Evolutionary conservation across 2,329 filamentous ascomycete genomes (phyloP), one percentile per base, ranked within the genome.

Genomic region (Ascochyta pisi): DNA sequence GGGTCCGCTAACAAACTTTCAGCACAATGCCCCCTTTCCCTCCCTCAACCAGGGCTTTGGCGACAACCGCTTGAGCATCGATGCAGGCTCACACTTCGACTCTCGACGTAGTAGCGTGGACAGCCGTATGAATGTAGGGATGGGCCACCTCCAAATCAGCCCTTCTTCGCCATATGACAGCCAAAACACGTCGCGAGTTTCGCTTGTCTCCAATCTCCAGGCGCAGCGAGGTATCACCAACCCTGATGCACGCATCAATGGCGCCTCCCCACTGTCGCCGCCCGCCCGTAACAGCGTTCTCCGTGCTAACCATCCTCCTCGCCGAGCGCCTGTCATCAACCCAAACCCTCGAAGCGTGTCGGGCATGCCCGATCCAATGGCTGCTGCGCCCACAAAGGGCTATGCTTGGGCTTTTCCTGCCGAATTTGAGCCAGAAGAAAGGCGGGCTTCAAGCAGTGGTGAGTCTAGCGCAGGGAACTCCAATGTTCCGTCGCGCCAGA

Each of bases 351-450:
- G 88, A 81, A 62, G 87, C 79, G 49, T 84, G 82, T 76, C 85
- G 79, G 68, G 90, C 83, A 78, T 89, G 85, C 68, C 87, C 80
- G 78, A 83, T 69, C 81, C 81, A 6, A 82, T 78, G 64, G 90
- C 90, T 35, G 87, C 89, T 27, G 89, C 91, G 71, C 90, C 90
- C 5, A 93, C 89, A 10, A 92, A 92, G 74, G 90, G 90, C 71
- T 90, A 89, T 72, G 88, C 90, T 4, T 94, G 90, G 90, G 90
- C 90, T 63, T 93, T 93, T 65, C 90, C 90, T 1, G 90, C 91
- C 68, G 86, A 89, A 50, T 84, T 87, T 48, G 86, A 89, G 54
- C 79, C 75, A 33, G 82, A 80, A 38, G 79, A 82, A 35, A 71
- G 78, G 50, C 71, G 79, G 54, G 77, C 74, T 29, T 81, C 79